A percentile compares a stretch with the other conserved stretches of the same genome.
Conservation (phyloP, 2,329 filamentous ascomycete species). For the Penicillium italicum region DNA sequence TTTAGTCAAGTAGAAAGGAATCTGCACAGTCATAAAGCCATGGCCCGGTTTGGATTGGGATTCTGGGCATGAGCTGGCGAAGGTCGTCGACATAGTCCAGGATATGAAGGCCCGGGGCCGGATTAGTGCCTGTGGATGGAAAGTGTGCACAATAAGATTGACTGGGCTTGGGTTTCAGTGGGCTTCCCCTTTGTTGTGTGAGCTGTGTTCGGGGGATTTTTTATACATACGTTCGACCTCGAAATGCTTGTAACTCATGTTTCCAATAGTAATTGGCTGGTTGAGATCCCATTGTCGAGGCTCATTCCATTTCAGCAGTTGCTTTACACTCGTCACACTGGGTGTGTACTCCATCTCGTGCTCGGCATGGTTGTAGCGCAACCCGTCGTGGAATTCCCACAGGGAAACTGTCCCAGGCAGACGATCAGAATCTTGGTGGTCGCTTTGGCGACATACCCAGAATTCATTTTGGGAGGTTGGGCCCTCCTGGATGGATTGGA, state of each 20-base stretch:
- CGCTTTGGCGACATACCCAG: slow-evolving; percentile 43
- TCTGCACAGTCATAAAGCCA: slow-evolving; percentile 34
- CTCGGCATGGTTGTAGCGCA: slow-evolving; percentile 38
- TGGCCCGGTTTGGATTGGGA: no score
- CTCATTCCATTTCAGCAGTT: slow-evolving; percentile 29
- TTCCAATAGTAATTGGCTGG: slow-evolving; percentile 6
- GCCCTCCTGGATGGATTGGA: not conserved
- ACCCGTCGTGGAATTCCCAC: slow-evolving; percentile 37
- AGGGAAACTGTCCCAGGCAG: slow-evolving; percentile 36
- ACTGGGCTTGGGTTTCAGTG: slow-evolving; percentile 18
- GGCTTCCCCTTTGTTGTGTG: not conserved
- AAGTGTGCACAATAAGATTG: slow-evolving; percentile 37
- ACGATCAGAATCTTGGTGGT: slow-evolving; percentile 29
- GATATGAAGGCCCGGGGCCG: slow-evolving; percentile 34
- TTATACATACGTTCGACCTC: slow-evolving; percentile 1
- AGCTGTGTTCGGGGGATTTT: not conserved
- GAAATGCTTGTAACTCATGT: slow-evolving; percentile 17
- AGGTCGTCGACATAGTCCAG: slow-evolving; percentile 31
- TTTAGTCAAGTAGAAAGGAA: slow-evolving; percentile 23
- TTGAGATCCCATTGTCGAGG: slow-evolving; percentile 14
- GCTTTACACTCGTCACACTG: slow-evolving; percentile 31
- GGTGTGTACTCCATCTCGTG: slow-evolving; percentile 44
- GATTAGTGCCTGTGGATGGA: slow-evolving; percentile 32
- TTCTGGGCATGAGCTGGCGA: slow-evolving; percentile 16
- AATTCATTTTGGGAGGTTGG: slow-evolving; percentile 25